A percentile compares a stretch with the other conserved stretches of the same genome.
Conservation (phyloP, 495 filamentous ascomycete species). For the Aspergillus bridgeri region DNA sequence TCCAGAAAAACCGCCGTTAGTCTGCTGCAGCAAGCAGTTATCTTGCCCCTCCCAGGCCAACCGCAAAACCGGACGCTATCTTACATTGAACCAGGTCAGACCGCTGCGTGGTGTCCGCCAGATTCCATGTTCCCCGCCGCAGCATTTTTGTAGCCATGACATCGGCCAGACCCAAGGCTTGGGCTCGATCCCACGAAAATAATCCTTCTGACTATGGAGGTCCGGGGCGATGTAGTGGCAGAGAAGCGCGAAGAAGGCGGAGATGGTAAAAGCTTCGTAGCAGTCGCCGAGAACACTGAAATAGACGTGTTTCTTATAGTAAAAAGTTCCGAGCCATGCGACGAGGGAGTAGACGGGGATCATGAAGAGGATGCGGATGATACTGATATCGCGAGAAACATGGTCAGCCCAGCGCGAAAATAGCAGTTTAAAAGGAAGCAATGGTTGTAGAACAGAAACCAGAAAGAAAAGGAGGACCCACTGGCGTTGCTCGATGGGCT, state of each 20-base stretch:
- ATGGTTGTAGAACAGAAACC: background rate
- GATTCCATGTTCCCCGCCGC: constrained; percentile 59
- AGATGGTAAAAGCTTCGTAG: constrained; percentile 90
- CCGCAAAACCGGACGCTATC: constrained; percentile 3
- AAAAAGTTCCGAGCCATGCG: constrained; percentile 71
- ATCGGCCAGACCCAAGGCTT: constrained; percentile 76
- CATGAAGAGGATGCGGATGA: constrained; percentile 91
- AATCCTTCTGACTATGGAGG: constrained; percentile 82
- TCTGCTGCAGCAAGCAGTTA: background rate
- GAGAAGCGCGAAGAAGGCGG: constrained; percentile 85
- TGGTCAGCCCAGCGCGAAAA: constrained; percentile 13
- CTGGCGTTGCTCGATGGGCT: constrained; percentile 81
- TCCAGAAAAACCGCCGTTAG: constrained; percentile 9
- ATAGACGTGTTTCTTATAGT: constrained; percentile 78
- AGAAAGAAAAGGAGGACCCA: constrained; percentile 45
- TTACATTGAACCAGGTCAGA: constrained; percentile 87
- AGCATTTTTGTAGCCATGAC: constrained; percentile 59
- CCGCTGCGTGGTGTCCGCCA: constrained; percentile 78
- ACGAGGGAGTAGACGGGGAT: constrained; percentile 79
- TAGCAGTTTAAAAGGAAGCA: background rate
- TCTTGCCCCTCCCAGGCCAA: no score
- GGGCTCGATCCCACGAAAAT: constrained; percentile 68
- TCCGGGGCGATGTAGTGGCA: constrained; percentile 80
- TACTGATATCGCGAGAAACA: constrained; percentile 49
- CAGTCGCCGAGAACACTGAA: constrained; percentile 79